Evolutionary conservation across 2,329 filamentous ascomycete genomes (phyloP), one percentile per base, ranked within the genome.

Genomic region (Keithomyces neogunnii): DNA sequence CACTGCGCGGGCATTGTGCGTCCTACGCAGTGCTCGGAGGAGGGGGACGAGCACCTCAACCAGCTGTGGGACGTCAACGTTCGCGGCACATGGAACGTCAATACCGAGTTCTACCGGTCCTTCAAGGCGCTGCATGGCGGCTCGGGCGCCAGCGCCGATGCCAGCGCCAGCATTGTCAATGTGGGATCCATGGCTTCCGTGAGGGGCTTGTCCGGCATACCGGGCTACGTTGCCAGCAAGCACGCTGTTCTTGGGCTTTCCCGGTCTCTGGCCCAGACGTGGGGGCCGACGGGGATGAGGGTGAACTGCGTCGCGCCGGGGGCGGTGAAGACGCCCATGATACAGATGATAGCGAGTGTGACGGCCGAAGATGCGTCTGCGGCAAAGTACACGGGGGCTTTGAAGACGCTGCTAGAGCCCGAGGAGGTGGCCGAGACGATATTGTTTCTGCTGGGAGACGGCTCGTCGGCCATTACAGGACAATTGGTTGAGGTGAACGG

Each of bases 291-390:
- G 30, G 60, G 60, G 1, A 66, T 70, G 35, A 55, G 66, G 19
- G 58, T 69, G 19, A 70, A 87, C 64, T 84, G 81, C 29, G 76
- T 86, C 51, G 82, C 78, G 33, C 82, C 84, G 0, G 84, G 84
- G 0, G 82, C 84, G 56, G 84, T 76, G 31, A 67, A 71, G 40
- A 76, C 73, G 3, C 71, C 71, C 0, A 69, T 75, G 65, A 70
- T 42, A 7, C 39, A 10, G n/a, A 19, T 13, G 5, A 42, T 28
- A 8, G 19, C 10, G n/a, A 6, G 8, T 42, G 19, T 9, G 4
- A 19, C 13, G 19, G 19, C 19, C 19, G 19, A 19, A 19, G 19
- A 19, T 19, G 19, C 19, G 19, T 19, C 19, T 28, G 39, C 6
- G 11, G n/a, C 39, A 19, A 7, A 13, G 3, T 42, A 42, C 39